phyloP scores from a whole-genome alignment of 495 filamentous ascomycete species.

The Aspergillus homomorphus region DNA sequence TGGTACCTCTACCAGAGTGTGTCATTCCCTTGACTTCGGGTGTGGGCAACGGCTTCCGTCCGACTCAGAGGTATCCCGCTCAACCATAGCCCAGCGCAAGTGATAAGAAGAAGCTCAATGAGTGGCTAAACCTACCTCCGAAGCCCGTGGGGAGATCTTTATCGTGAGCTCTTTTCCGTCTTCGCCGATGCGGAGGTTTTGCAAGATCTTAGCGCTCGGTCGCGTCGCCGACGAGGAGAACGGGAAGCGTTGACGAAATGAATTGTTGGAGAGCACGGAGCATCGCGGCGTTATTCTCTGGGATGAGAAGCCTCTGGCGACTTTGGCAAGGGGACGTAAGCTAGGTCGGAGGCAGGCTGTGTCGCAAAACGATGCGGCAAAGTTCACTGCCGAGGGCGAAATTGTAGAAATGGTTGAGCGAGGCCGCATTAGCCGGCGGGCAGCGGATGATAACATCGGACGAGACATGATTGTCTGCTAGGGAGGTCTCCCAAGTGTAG shows the following conservation, averaged over 20 bases:
- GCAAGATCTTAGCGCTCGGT: conserved; percentile 30
- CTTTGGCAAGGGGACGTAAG: neutral
- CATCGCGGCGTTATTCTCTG: neutral
- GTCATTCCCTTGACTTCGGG: conserved; percentile 6
- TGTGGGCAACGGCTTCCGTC: neutral
- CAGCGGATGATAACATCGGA: conserved; percentile 23
- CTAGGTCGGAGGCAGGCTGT: neutral
- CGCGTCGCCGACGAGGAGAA: conserved; percentile 36
- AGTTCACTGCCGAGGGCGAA: conserved; percentile 28
- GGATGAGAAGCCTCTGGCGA: neutral
- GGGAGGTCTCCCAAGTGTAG: neutral
- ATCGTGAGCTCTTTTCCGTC: conserved; percentile 79
- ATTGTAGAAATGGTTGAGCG: conserved; percentile 18
- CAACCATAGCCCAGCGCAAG: neutral
- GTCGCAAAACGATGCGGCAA: conserved; percentile 36
- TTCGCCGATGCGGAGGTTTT: conserved; percentile 54
- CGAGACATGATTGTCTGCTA: conserved; percentile 27
- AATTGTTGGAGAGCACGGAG: neutral
- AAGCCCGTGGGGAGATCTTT: conserved; percentile 75
- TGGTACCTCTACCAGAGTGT: neutral
- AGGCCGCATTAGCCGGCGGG: conserved; percentile 24
- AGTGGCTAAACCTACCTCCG: conserved; percentile 56
- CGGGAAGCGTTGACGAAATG: conserved; percentile 16
- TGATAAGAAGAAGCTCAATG: conserved; percentile 6
- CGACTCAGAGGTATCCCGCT: neutral